Percentiles rank a stretch among this genome's conserved stretches.
phyloP scores from a whole-genome alignment of 768 basidiomycete species.

The Hericium erinaceus region DNA sequence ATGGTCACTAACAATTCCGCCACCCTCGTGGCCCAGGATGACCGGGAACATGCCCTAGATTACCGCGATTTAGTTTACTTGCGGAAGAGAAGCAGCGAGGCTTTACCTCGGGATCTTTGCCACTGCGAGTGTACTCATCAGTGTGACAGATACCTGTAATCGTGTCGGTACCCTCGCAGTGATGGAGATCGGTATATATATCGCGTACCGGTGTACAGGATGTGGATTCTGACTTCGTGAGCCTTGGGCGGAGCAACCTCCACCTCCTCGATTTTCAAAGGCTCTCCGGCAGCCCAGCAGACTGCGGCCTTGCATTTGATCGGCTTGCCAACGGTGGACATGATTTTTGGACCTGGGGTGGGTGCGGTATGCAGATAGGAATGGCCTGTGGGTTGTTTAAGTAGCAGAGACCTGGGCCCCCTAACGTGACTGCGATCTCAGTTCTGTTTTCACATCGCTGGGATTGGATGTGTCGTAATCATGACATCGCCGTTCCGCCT shows the following conservation, averaged over 20 bases:
- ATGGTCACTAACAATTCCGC: constrained; percentile 63
- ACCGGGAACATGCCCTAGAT: constrained; percentile 78
- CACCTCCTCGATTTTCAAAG: constrained; percentile 81
- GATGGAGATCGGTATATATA: neutral
- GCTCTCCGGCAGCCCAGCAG: constrained; percentile 89
- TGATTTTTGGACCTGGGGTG: constrained; percentile 22
- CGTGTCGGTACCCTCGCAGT: neutral
- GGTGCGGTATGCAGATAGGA: neutral
- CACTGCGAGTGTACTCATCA: constrained; percentile 94
- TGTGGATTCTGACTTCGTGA: constrained; percentile 88
- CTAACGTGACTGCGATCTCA: neutral
- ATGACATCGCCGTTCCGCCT: neutral
- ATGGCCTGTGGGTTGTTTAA: neutral
- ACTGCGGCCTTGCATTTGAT: constrained; percentile 89
- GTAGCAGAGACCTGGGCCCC: neutral
- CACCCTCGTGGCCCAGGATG: constrained; percentile 93
- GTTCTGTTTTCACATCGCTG: neutral
- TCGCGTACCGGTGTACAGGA: constrained; percentile 76
- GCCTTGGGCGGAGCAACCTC: constrained; percentile 88
- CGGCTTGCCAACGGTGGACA: constrained; percentile 72
- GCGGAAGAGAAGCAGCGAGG: constrained; percentile 4
- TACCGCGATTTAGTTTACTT: constrained; percentile 7
- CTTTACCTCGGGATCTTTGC: constrained; percentile 85
- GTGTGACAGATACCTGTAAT: constrained; percentile 86
- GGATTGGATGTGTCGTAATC: neutral